These are phyloP conservation scores for Trichocladium uniseriatum DNA, from an alignment of 495 filamentous ascomycete genomes.

Conservation along the genomic window DNA sequence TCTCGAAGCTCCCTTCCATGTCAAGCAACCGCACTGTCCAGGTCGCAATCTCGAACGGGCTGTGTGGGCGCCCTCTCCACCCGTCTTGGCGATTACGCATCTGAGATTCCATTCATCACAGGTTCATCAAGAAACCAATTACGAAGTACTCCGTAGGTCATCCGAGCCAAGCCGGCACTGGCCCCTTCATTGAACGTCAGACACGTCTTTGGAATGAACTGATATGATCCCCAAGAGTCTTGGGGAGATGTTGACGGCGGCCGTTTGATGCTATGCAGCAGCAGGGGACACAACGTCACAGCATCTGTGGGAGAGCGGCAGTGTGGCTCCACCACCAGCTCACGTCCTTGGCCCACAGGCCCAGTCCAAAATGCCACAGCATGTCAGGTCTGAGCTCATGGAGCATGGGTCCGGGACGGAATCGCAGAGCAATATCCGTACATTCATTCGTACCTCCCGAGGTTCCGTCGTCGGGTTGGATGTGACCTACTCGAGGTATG, in stretches of 20 bases:
- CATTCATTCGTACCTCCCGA: not conserved
- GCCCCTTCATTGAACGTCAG: no score
- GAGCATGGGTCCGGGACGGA: not conserved
- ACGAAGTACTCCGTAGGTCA: no score
- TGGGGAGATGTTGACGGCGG: no score
- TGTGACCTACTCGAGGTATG: no score
- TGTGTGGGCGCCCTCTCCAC: not conserved
- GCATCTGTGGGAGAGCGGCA: not conserved
- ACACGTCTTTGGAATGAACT: no score
- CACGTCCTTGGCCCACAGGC: not conserved
- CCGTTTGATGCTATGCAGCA: not conserved
- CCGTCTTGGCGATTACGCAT: not conserved
- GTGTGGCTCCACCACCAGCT: conserved; percentile 10
- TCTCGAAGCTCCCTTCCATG: no score
- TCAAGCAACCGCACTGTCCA: no score
- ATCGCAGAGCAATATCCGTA: not conserved
- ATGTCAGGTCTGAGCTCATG: conserved; percentile 5
- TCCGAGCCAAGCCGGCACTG: no score
- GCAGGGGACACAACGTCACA: conserved; percentile 11
- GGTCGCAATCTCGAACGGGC: no score
- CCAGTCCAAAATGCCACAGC: not conserved
- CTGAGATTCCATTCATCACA: not conserved
- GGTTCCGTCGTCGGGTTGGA: no score
- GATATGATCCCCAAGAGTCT: not conserved
- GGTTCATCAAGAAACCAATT: not conserved